phyloP scores from a whole-genome alignment of 176 grass and related monocot species.

The Rhynchospora pubera region DNA sequence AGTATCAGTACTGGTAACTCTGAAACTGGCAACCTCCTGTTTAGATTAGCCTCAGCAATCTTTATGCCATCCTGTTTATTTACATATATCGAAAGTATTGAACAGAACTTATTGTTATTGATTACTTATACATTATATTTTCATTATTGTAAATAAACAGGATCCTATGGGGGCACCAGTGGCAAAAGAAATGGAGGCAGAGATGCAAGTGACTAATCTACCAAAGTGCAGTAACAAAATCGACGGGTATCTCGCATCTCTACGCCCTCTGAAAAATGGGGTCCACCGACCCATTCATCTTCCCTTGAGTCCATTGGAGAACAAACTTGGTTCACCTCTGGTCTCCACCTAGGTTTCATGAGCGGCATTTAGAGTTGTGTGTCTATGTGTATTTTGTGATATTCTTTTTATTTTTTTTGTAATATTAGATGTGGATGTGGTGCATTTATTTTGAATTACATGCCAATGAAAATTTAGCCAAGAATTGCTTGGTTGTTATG shows the following conservation, averaged over 20 bases:
- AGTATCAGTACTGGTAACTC: not conserved
- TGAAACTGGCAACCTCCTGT: not conserved
- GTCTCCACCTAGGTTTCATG: conserved; percentile 5
- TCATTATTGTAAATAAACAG: conserved; percentile 24
- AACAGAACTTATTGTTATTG: conserved; percentile 1
- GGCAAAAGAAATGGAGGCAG: conserved; percentile 50
- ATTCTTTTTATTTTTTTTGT: not conserved
- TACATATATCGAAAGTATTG: not conserved
- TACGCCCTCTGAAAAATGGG: conserved; percentile 44
- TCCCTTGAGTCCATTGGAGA: conserved; percentile 70
- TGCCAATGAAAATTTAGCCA: not conserved
- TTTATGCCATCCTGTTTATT: no score
- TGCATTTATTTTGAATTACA: not conserved
- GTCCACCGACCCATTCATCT: conserved; percentile 33
- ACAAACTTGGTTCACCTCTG: conserved; percentile 45
- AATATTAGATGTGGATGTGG: not conserved
- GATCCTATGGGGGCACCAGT: conserved; percentile 74
- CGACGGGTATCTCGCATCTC: conserved; percentile 49
- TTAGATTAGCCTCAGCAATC: not conserved
- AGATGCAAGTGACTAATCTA: conserved; percentile 44
- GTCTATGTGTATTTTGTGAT: conserved; percentile 5
- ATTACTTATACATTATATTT: not conserved
- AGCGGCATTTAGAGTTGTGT: not conserved
- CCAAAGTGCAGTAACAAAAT: conserved; percentile 62
- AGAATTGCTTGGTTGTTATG: conserved; percentile 5